Evolutionary conservation across 345 rosid species (phyloP).

Genomic region (Mercurialis annua): DNA sequence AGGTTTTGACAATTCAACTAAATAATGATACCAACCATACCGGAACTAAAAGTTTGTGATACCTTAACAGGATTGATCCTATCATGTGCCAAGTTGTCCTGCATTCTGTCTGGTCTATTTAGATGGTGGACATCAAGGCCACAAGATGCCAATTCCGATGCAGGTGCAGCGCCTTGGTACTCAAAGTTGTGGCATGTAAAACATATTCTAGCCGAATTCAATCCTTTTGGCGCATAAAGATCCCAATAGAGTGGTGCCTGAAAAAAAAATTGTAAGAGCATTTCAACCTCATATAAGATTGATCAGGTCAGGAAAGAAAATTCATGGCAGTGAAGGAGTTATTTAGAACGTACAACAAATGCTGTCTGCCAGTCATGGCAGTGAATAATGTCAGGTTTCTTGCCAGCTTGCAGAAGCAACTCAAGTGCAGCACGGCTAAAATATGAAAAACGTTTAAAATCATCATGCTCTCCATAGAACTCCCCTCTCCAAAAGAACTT

Average conservation of each 20-base stretch:
- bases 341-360: slow-evolving; percentile 64
- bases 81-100: slow-evolving; percentile 72
- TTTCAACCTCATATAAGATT: slow-evolving; percentile 17
- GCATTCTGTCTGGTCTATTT: slow-evolving; percentile 97
- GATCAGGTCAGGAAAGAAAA: slow-evolving; percentile 8
- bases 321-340: background rate
- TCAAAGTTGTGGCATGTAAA: slow-evolving; percentile 98
- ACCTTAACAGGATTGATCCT: slow-evolving; percentile 91
- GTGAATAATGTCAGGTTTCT: slow-evolving; percentile 93
- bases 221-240: slow-evolving; percentile 82
- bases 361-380: slow-evolving; percentile 99
- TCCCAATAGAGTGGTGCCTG: slow-evolving; percentile 99
- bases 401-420: slow-evolving; percentile 84
- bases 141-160: slow-evolving; percentile 80
- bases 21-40: slow-evolving; percentile 3
- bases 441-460: slow-evolving; percentile 88
- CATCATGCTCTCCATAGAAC: slow-evolving; percentile 89
- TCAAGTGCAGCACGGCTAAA: slow-evolving; percentile 97
- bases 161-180: slow-evolving; percentile 92
- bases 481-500: slow-evolving; percentile 97
- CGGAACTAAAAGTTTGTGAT: slow-evolving; percentile 10
- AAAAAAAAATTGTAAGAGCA: slow-evolving; percentile 17
- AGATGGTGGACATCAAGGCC: slow-evolving; percentile 84
- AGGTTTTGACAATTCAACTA: slow-evolving; percentile 2
- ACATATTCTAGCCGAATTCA: slow-evolving; percentile 92